phyloP scores from a whole-genome alignment of 768 basidiomycete genomes.

The Pleurotus pulmonarius region DNA sequence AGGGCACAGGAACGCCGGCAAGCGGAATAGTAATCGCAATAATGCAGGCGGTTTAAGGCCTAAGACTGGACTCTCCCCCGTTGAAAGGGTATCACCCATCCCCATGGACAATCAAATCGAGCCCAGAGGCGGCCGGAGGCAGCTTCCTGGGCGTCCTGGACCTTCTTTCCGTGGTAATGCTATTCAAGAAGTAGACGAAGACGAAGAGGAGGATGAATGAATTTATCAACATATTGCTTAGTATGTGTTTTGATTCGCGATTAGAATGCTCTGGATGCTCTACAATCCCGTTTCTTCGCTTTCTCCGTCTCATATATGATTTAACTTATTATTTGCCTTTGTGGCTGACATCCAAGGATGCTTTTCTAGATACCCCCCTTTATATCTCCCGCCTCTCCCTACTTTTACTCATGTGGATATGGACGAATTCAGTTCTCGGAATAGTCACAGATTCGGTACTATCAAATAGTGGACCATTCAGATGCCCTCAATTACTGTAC shows the following conservation, averaged over 20 bases:
- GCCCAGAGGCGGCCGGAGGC: slow-evolving; percentile 54
- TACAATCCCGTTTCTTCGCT: not conserved
- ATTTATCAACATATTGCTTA: not conserved
- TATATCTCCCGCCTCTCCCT: not conserved
- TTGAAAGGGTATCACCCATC: slow-evolving; percentile 56
- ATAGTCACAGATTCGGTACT: not conserved
- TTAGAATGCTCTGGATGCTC: not conserved
- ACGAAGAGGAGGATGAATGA: slow-evolving; percentile 56
- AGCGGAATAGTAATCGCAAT: slow-evolving; percentile 22
- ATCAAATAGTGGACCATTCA: not conserved
- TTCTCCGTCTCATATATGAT: not conserved
- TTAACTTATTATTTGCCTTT: not conserved
- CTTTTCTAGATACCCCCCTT: not conserved
- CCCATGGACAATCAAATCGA: slow-evolving; percentile 50
- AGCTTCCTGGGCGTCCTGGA: slow-evolving; percentile 71
- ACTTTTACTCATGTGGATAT: not conserved
- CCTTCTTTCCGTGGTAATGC: slow-evolving; percentile 60
- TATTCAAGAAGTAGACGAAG: slow-evolving; percentile 87
- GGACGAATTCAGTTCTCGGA: not conserved
- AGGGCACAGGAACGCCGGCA: slow-evolving; percentile 33
- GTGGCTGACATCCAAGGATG: not conserved
- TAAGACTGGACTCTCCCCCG: slow-evolving; percentile 57
- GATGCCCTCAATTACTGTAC: not conserved
- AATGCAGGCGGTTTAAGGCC: slow-evolving; percentile 28
- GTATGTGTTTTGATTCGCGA: not conserved